A percentile compares a stretch with the other conserved stretches of the same genome.
Conservation (phyloP, 345 rosid species). For the Rubroshorea leprosula region DNA sequence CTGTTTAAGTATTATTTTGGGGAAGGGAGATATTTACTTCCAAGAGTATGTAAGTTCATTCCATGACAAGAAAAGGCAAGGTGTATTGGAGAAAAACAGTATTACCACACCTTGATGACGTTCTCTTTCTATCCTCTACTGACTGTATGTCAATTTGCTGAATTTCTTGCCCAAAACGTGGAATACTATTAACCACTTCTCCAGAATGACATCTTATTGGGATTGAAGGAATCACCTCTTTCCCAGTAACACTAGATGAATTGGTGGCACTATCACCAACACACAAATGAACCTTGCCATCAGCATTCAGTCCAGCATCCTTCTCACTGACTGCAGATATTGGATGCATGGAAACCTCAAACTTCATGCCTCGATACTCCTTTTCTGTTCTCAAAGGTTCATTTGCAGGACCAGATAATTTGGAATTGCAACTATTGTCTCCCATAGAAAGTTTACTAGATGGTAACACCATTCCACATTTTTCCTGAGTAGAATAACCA, state of each 20-base stretch:
- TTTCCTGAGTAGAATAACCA: constrained; percentile 18
- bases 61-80: constrained; percentile 13
- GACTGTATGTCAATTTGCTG: constrained; percentile 21
- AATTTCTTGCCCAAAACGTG: constrained; percentile 23
- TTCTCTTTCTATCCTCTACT: constrained; percentile 24
- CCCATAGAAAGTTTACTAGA: constrained; percentile 13
- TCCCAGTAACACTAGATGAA: constrained; percentile 12
- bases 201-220: constrained; percentile 9
- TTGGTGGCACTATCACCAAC: constrained; percentile 17
- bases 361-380: constrained; percentile 15
- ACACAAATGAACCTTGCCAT: constrained; percentile 14
- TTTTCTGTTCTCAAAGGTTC: constrained; percentile 20
- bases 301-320: constrained; percentile 1
- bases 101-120: constrained; percentile 45
- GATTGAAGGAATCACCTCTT: constrained; percentile 16
- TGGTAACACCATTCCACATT: constrained; percentile 12
- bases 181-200: constrained; percentile 16
- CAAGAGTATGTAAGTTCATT: constrained; percentile 13
- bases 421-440: constrained; percentile 10
- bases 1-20: constrained; percentile 11
- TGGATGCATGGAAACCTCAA: constrained; percentile 19
- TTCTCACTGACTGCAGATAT: constrained; percentile 15
- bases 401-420: constrained; percentile 19
- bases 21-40: constrained; percentile 17
- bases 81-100: constrained; percentile 6